Evolutionary conservation across 2,329 filamentous ascomycete genomes (phyloP), one percentile per base, ranked within the genome.

Genomic region (Didymella segeticola): DNA sequence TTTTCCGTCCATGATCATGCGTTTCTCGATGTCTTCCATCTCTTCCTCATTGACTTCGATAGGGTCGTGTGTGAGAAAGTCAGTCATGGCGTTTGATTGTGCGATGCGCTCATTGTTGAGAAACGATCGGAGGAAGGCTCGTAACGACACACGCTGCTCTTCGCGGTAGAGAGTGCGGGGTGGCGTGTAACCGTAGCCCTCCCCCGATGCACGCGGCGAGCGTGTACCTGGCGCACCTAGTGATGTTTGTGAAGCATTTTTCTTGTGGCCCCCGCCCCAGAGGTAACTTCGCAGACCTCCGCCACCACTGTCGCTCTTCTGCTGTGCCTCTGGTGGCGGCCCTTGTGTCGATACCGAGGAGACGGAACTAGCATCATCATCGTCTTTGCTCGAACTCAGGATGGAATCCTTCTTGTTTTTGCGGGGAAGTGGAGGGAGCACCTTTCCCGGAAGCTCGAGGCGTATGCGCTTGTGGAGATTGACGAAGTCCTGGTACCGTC

Each of bases 401-500:
- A 89, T 80, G 2, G 88, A 87, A 60, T 88, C 87, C 17, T 87
- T 84, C 75, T 93, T 96, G 75, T 97, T 97, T 83, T 98, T 98
- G 71, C 88, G 88, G 1, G 95, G 95, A 43, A 98, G 78, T 1
- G 91, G 86, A 10, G 93, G 90, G 2, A 99, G 81, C 5, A 96
- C 85, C 68, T 96, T 96, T 15, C 95, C 95, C 0, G 95, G 95
- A 47, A 98, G 81, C 75, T 99, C 95, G 11, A 87, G 85, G 29
- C 90, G 87, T 56, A 99, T 76, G 60, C 84, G 84, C 75, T 89
- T 93, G 73, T 96, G 88, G 55, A 99, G 81, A 60, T 85, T 86
- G 22, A 80, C 83, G 71, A 99, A 99, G 64, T 96, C 91, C 26
- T 93, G 90, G 72, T 96, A 99, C 62, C 93, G 84, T 55, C 92